Percentiles rank a stretch among this genome's conserved stretches.
Conservation (phyloP, 805 yeast species). For the Candida verbasci region DNA sequence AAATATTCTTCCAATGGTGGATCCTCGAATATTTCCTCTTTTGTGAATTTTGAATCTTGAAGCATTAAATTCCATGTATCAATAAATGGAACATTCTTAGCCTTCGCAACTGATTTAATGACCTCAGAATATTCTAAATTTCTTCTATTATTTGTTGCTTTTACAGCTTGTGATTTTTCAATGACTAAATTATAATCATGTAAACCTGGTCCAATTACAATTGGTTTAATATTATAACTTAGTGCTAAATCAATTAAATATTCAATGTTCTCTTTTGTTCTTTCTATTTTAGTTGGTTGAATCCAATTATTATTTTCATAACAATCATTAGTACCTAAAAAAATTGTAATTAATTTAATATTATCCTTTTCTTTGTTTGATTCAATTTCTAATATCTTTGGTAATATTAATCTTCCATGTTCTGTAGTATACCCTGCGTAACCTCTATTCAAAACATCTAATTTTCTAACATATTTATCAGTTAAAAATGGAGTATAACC, state of each 20-base stretch:
- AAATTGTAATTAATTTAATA: constrained; percentile 50
- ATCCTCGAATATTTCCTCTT: constrained; percentile 32
- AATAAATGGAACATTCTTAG: constrained; percentile 51
- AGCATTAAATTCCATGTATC: constrained; percentile 47
- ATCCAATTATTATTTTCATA: constrained; percentile 12
- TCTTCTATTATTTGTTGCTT: constrained; percentile 33
- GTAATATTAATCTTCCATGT: constrained; percentile 42
- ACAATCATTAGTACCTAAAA: constrained; percentile 79
- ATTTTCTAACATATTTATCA: constrained; percentile 46
- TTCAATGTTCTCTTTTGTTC: constrained; percentile 46
- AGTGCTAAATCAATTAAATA: constrained; percentile 37
- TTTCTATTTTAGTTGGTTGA: constrained; percentile 47
- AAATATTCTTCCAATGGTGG: constrained; percentile 7
- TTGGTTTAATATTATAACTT: constrained; percentile 42
- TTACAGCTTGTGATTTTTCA: constrained; percentile 2
- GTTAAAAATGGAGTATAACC: constrained; percentile 49
- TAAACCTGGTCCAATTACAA: constrained; percentile 61
- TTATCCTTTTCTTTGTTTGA: constrained; percentile 13
- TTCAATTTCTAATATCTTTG: constrained; percentile 44
- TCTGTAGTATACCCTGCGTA: constrained; percentile 71
- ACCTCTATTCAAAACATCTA: constrained; percentile 74
- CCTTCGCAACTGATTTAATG: constrained; percentile 40
- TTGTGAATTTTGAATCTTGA: constrained; percentile 25
- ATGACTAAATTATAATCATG: constrained; percentile 38
- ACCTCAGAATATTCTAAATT: constrained; percentile 50